Percentiles rank a stretch among this genome's conserved stretches.
Conservation (phyloP, 2,329 filamentous ascomycete species). For the Chaetoscypha palmicola region DNA sequence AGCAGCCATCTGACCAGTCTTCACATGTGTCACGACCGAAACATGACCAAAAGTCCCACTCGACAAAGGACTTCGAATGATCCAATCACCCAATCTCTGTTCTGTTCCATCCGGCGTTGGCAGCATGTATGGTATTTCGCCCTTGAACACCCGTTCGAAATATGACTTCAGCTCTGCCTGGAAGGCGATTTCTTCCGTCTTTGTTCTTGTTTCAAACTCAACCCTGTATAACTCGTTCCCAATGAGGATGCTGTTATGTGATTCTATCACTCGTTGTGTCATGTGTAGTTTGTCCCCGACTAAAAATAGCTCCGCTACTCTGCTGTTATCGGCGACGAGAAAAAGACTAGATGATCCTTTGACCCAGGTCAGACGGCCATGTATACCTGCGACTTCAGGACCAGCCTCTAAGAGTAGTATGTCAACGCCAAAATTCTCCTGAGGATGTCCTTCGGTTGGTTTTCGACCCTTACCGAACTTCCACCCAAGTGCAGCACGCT, state of each 20-base stretch:
- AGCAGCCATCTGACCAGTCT: constrained; percentile 16
- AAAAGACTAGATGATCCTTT: constrained; percentile 20
- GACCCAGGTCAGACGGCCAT: constrained; percentile 19
- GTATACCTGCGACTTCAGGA: constrained; percentile 15
- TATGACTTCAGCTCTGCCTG: constrained; percentile 16
- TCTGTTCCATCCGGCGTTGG: constrained; percentile 17
- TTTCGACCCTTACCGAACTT: constrained; percentile 18
- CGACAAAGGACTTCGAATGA: constrained; percentile 17
- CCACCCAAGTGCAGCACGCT: constrained; percentile 16
- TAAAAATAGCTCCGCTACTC: constrained; percentile 10
- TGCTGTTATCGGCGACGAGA: constrained; percentile 17
- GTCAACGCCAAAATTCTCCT: constrained; percentile 18
- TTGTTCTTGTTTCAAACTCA: constrained; percentile 12
- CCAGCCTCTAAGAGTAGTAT: constrained; percentile 15
- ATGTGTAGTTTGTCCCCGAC: constrained; percentile 18
- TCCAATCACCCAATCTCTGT: constrained; percentile 17
- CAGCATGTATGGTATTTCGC: constrained; percentile 14
- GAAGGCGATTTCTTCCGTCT: constrained; percentile 16
- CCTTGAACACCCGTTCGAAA: constrained; percentile 12
- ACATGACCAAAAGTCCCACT: constrained; percentile 18
- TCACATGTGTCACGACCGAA: constrained; percentile 14
- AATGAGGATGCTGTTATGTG: constrained; percentile 15
- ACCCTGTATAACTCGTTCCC: constrained; percentile 19
- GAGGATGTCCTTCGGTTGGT: constrained; percentile 8
- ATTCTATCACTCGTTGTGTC: constrained; percentile 18